A percentile compares a stretch with the other conserved stretches of the same genome.
Evolutionary conservation across 805 yeast genomes (phyloP).

Genomic region (Saccharomycopsis fodiens): DNA sequence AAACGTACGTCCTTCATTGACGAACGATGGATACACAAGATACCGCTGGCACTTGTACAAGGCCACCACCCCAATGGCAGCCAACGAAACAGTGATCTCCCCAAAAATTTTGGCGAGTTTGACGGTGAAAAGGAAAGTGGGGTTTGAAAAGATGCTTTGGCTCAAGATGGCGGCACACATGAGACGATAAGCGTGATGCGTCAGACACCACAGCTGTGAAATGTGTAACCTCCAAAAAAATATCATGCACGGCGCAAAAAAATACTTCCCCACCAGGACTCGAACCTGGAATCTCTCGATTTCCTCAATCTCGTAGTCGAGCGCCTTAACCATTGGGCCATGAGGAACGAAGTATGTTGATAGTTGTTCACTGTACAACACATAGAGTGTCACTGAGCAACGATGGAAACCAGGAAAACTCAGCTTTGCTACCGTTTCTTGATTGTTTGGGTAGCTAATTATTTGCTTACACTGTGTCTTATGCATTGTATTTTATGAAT

Average conservation of each 20-base stretch:
- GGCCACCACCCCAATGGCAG: constrained; percentile 31
- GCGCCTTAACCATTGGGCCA: constrained; percentile 22
- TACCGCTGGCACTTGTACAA: constrained; percentile 55
- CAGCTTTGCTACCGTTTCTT: too few relatives aligned
- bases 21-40: constrained; percentile 75
- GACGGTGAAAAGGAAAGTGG: neutral
- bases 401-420: too few relatives aligned
- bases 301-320: constrained; percentile 19
- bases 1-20: constrained; percentile 61
- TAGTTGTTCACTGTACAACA: too few relatives aligned
- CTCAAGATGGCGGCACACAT: neutral
- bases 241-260: neutral
- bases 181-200: neutral
- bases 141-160: neutral
- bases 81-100: constrained; percentile 13
- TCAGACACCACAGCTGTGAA: constrained; percentile 7
- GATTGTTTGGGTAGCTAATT: too few relatives aligned
- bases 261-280: constrained; percentile 22
- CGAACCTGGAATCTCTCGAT: constrained; percentile 23
- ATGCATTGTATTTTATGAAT: too few relatives aligned
- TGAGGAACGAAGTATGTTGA: constrained; percentile 18
- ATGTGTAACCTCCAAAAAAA: neutral
- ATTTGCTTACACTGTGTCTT: too few relatives aligned
- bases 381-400: too few relatives aligned
- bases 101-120: constrained; percentile 11